Evolutionary conservation across 768 basidiomycete genomes (phyloP).

Genomic region (Suillus lakei): DNA sequence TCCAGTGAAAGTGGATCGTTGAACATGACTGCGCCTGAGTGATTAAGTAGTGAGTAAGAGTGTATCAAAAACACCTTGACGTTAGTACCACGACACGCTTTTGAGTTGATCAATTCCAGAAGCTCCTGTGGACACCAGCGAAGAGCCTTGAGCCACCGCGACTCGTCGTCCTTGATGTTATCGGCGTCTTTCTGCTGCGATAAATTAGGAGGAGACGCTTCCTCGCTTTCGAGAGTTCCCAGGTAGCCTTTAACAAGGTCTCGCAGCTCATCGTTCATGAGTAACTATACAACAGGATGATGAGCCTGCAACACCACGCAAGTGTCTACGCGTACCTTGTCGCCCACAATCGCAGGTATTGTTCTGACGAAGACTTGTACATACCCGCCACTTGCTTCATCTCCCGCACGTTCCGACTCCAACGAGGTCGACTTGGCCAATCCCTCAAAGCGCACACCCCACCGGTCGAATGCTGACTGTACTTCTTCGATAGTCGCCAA

Average conservation of each 20-base stretch:
- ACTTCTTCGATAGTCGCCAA: conserved; percentile 48
- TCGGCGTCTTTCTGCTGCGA: conserved; percentile 16
- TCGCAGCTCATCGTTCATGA: conserved; percentile 72
- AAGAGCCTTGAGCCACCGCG: conserved; percentile 69
- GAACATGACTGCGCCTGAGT: conserved; percentile 94
- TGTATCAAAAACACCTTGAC: conserved; percentile 8
- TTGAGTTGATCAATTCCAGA: conserved; percentile 88
- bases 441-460: conserved; percentile 69
- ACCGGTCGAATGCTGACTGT: conserved; percentile 57
- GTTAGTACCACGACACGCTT: conserved; percentile 86
- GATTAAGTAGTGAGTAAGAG: conserved; percentile 9
- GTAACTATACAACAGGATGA: conserved; percentile 46
- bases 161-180: conserved; percentile 26
- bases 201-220: conserved; percentile 26
- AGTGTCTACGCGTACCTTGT: conserved; percentile 53
- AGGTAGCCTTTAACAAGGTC: conserved; percentile 78
- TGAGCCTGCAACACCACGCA: conserved; percentile 14
- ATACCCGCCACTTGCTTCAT: conserved; percentile 48
- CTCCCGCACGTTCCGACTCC: conserved; percentile 21
- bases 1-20: conserved; percentile 73
- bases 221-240: conserved; percentile 58
- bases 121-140: conserved; percentile 85
- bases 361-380: conserved; percentile 65
- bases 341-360: conserved; percentile 72
- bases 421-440: conserved; percentile 26